Percentiles rank a stretch among this genome's conserved stretches.
Evolutionary conservation across 208 protist genomes (phyloP).

Genomic region (Zelonia costaricensis): DNA sequence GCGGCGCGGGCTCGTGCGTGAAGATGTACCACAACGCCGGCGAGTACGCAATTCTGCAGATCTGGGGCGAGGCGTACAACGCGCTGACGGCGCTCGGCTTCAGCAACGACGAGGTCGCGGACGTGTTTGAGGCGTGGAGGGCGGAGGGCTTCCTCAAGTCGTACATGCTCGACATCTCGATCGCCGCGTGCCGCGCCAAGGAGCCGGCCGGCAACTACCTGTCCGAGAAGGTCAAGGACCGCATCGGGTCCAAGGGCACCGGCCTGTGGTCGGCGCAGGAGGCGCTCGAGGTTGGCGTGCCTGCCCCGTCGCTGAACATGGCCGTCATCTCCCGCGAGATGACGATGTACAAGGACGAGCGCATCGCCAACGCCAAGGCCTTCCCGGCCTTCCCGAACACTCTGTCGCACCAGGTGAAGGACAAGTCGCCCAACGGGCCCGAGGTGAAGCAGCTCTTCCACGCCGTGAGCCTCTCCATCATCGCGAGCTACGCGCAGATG

Average conservation of each 20-base stretch:
- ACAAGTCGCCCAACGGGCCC: constrained; percentile 57
- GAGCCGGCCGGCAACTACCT: constrained; percentile 85
- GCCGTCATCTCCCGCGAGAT: constrained; percentile 94
- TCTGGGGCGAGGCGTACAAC: constrained; percentile 96
- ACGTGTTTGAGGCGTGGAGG: constrained; percentile 96
- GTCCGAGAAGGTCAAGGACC: constrained; percentile 96
- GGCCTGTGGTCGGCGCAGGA: constrained; percentile 96
- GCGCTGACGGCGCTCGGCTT: constrained; percentile 91
- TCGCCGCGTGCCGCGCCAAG: constrained; percentile 94
- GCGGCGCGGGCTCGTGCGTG: constrained; percentile 98
- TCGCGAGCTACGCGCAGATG: constrained; percentile 93
- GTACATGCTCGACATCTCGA: constrained; percentile 99
- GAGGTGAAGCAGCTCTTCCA: constrained; percentile 79
- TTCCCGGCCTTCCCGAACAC: constrained; percentile 35
- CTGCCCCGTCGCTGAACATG: constrained; percentile 92
- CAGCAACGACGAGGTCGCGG: constrained; percentile 91
- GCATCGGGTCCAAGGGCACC: constrained; percentile 97
- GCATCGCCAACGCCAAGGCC: constrained; percentile 72
- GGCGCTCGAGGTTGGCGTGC: constrained; percentile 92
- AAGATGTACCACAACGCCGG: constrained; percentile 99
- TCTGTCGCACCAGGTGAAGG: constrained; percentile 12
- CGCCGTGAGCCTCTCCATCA: constrained; percentile 80
- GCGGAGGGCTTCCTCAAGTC: constrained; percentile 90
- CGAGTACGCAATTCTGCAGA: constrained; percentile 99
- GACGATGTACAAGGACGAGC: constrained; percentile 92